Base-by-base conservation (phyloP, 352 stramenopile species). In the Phytophthora pluvialis region DNA sequence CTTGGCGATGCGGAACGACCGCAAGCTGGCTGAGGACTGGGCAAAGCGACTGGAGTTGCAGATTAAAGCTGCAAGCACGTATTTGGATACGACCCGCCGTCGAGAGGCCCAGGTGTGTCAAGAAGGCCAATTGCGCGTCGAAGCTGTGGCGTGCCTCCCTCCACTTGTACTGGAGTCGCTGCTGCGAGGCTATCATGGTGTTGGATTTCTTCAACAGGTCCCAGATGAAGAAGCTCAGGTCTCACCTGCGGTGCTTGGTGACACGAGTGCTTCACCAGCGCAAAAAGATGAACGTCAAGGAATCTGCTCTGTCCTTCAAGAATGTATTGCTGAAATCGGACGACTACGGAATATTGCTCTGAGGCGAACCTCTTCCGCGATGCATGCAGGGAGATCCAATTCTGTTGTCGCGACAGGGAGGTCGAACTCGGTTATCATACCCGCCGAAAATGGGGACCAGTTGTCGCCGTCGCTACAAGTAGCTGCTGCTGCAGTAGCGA, bases 101-200 rank as follows among this genome's bases (percentile, higher is more conserved):
- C 81, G 84, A 18, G 81, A 91, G 42, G 70, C 62, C 10, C 54
- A 82, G 3, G 77, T 93, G 11, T 88, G 74, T 4, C 78, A 81
- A 29, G 84, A 93, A 66, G 79, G 78, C 1, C 80, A 90, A 50
- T 54, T 93, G 5, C 78, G 82, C 1, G 80, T 87, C 3, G 84
- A 91, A 65, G 81, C 81, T 21, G 80, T 73, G 32, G 81, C 82
- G 4, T 89, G 86, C 55, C 38, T 93, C 1, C 81, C 80, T 0
- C 73, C 80, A 8, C 74, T 90, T 18, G 75, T 93, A 8, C 71
- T 93, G 11, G 82, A 91, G 53, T 91, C 84, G 13, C 63, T 93
- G 15, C 54, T 93, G 18, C 76, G 84, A 9, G 76, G 76, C 9
- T 88, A 83, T 42, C 79, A 90, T 60, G 78, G 67, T 39, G 70